These are phyloP conservation scores for Salix udensis DNA, from an alignment of 345 rosid species.

Conservation along the genomic window DNA sequence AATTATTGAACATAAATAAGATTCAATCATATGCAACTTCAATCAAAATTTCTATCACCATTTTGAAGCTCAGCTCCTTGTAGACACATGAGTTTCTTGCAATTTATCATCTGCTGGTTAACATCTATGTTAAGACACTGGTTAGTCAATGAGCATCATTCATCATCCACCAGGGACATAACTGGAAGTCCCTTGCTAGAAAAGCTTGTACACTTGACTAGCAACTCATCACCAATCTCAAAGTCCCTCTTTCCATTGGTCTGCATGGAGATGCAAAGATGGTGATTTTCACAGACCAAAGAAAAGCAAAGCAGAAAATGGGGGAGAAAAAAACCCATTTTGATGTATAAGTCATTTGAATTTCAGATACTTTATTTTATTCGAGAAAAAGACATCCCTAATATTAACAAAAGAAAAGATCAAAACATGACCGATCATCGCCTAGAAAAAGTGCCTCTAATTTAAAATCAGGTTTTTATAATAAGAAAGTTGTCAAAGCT, in stretches of 20 bases:
- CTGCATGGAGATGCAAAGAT: conserved; percentile 35
- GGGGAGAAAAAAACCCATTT: not conserved
- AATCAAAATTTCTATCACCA: not conserved
- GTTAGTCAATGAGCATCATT: not conserved
- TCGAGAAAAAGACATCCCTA: too few species aligned
- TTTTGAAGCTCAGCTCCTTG: not conserved
- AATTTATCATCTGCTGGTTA: not conserved
- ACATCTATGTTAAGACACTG: not conserved
- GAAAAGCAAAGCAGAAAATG: not conserved
- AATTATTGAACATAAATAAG: not conserved
- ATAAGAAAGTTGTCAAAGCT: too few species aligned
- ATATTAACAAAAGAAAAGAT: too few species aligned
- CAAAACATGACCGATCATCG: too few species aligned
- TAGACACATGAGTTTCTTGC: not conserved
- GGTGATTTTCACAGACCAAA: not conserved
- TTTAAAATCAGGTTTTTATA: too few species aligned
- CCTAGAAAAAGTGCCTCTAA: too few species aligned
- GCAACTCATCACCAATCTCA: conserved; percentile 55
- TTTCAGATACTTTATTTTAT: not conserved
- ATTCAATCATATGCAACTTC: not conserved
- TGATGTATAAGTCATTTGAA: not conserved
- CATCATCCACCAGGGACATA: conserved; percentile 50
- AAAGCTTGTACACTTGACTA: conserved; percentile 68
- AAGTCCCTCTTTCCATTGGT: conserved; percentile 36
- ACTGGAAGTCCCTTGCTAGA: conserved; percentile 73